A percentile compares a stretch with the other conserved stretches of the same genome.
phyloP scores from a whole-genome alignment of 345 rosid species.

The Schrenkiella parvula region DNA sequence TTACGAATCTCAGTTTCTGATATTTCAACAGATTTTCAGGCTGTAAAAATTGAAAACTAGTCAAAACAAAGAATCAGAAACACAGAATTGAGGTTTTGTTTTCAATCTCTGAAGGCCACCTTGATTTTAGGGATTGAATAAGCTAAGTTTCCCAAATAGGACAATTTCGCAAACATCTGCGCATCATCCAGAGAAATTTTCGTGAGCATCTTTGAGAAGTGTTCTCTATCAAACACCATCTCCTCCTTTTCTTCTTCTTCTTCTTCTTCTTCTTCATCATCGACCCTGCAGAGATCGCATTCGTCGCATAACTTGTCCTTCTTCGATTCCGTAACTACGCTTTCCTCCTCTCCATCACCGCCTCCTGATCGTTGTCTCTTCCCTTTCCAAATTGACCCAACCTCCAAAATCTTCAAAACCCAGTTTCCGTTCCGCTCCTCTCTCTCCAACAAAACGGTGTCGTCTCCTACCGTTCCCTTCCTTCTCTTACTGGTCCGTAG shows the following conservation, averaged over 20 bases:
- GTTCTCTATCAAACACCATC: conserved; percentile 55
- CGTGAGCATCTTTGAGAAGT: conserved; percentile 65
- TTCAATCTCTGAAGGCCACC: conserved; percentile 31
- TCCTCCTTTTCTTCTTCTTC: conserved; percentile 37
- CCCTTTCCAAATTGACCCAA: conserved; percentile 57
- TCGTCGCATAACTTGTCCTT: conserved; percentile 22
- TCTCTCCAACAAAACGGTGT: conserved; percentile 49
- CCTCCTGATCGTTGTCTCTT: conserved; percentile 29
- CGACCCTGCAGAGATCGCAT: conserved; percentile 50
- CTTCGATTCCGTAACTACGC: background rate
- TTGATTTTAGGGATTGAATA: conserved; percentile 70
- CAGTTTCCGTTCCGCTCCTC: conserved; percentile 52
- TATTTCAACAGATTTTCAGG: conserved; percentile 55
- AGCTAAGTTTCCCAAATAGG: conserved; percentile 73
- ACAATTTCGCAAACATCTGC: conserved; percentile 69
- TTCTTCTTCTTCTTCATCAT: conserved; percentile 38
- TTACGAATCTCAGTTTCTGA: conserved; percentile 55
- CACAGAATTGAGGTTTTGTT: background rate
- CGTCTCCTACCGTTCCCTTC: conserved; percentile 34
- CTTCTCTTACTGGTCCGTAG: conserved; percentile 42
- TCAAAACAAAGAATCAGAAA: background rate
- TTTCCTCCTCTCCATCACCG: conserved; percentile 26
- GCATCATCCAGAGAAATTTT: conserved; percentile 68
- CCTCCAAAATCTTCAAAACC: conserved; percentile 88
- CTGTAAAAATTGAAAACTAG: conserved; percentile 34